Conservation (phyloP, 192 early-diverging fungal genomes). For the Ambispora gerdemannii region DNA sequence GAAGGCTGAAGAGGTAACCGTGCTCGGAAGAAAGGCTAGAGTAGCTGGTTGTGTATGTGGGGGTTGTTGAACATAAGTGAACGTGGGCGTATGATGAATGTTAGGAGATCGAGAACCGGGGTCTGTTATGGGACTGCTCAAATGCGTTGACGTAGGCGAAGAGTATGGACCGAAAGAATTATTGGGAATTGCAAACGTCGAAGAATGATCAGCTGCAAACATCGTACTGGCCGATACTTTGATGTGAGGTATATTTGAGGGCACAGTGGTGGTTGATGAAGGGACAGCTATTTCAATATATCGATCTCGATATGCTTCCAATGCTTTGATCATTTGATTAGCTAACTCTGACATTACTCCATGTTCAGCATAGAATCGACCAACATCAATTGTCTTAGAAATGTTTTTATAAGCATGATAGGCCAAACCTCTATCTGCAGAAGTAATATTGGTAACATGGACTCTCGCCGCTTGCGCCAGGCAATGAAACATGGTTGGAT, state of each 20-base stretch:
- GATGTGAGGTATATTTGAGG: not conserved
- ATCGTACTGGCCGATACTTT: not conserved
- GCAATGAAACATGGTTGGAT: slow-evolving; percentile 25
- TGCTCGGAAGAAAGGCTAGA: not conserved
- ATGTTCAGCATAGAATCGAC: slow-evolving; percentile 21
- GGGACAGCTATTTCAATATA: slow-evolving; percentile 5
- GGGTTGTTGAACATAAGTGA: not conserved
- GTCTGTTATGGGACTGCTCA: not conserved
- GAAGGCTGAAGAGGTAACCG: not conserved
- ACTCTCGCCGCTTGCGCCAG: slow-evolving; percentile 25
- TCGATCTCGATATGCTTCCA: slow-evolving; percentile 17
- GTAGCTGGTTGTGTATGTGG: not conserved
- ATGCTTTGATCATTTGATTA: slow-evolving; percentile 11
- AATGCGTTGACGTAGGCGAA: not conserved
- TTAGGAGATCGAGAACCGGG: not conserved
- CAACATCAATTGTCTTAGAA: slow-evolving; percentile 14
- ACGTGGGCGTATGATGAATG: not conserved
- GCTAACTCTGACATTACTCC: slow-evolving; percentile 20
- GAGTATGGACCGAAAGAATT: not conserved
- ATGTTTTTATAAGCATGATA: slow-evolving; percentile 20
- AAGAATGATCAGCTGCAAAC: no score
- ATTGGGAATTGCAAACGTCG: not conserved
- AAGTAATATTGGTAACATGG: slow-evolving; percentile 13
- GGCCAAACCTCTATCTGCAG: slow-evolving; percentile 11
- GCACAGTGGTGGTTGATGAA: not conserved